Base-by-base conservation (phyloP, 1,139 yeast species). In the Nadsonia commutata region DNA sequence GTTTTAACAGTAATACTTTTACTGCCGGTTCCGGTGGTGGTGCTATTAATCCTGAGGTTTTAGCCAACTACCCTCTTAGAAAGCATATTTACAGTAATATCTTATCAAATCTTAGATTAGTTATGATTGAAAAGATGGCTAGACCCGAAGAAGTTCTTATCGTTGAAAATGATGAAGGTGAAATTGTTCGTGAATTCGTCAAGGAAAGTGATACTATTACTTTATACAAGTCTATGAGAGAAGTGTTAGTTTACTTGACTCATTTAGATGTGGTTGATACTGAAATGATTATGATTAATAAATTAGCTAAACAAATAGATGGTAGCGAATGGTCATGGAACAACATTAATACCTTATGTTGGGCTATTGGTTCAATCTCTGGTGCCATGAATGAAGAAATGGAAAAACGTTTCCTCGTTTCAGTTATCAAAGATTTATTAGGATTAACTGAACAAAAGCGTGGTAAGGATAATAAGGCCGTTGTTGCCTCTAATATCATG, bases 261-360 rank as follows among this genome's bases (percentile, higher is more conserved):
- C 99, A 90, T 64, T 74, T 93, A 61, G 93, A 90, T 61, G 97
- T 90, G 37, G 74, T 81, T 49, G 95, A 90, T 63, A 93, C 97
- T 9, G 95, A 90, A 59, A 77, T 76, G 51, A 90, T 90, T 55
- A 86, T 90, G 97, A 80, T 78, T 49, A 85, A 80, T 50, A 90
- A 93, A 65, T 73, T 90, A 51, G 81, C 93, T 2, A 77, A 81
- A 57, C 98, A 90, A 67, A 80, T 88, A 45, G 98, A 90, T 63
- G 98, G 93, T 45, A 72, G 83, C 48, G 98, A 93, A 66, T 90
- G 99, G 99, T 88, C 97, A 31, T 90, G 98, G 97, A 93, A 86
- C 62, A 90, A 88, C 59, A 82, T 90, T 56, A 90, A 90, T 62
- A 90, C 97, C 1, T 70, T 90, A 52, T 90, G 98, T 69, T 90